Percentiles rank a stretch among this genome's conserved stretches.
Conservation (phyloP, 305 asterid genomes). For the Fraxinus latifolia region DNA sequence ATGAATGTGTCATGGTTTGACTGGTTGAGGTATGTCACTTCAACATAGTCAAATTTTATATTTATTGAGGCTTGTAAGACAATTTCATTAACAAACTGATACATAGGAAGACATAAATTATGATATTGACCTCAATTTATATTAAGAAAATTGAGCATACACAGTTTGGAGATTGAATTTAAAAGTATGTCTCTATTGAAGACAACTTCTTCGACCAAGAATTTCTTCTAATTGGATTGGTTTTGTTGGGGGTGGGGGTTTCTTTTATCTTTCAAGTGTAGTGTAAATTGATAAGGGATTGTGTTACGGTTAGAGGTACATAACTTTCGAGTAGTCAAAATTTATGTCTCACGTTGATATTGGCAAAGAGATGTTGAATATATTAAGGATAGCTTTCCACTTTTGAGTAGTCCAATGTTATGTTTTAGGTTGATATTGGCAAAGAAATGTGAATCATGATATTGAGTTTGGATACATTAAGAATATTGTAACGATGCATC, state of each 20-base stretch:
- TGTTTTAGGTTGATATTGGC: background rate
- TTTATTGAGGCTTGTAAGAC: background rate
- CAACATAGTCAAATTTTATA: no score
- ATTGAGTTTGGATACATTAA: no score
- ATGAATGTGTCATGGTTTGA: background rate
- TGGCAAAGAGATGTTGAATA: background rate
- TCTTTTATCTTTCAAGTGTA: background rate
- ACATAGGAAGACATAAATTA: no score
- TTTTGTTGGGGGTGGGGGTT: background rate
- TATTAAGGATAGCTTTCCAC: no score
- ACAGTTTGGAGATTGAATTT: background rate
- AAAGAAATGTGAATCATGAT: no score
- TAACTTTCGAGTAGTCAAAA: background rate
- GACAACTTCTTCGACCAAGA: background rate
- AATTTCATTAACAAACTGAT: background rate
- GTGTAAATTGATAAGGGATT: background rate
- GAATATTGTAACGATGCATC: background rate
- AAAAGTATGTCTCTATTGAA: background rate
- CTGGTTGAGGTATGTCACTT: background rate
- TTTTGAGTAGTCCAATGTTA: background rate
- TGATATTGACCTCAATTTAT: background rate
- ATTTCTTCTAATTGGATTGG: background rate
- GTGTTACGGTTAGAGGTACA: background rate
- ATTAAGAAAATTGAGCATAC: background rate
- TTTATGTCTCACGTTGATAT: no score